These are phyloP conservation scores for Yarrowia yakushimensis DNA, from an alignment of 805 yeast genomes.

Conservation along the genomic window DNA sequence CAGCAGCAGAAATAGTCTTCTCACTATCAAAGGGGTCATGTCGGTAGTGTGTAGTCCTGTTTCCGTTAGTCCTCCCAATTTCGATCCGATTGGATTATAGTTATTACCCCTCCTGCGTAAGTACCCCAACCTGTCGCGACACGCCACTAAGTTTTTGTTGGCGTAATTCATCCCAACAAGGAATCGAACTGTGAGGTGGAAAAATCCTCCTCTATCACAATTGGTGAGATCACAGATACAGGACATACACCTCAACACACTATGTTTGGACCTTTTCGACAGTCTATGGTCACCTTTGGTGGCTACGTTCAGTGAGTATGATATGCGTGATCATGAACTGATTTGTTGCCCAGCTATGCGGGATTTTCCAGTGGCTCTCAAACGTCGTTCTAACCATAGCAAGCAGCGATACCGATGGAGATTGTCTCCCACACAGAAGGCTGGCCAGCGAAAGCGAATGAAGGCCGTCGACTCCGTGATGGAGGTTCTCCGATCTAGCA, in stretches of 20 bases:
- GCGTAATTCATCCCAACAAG: not conserved
- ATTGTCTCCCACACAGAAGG: slow-evolving; percentile 78
- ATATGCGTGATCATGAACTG: not conserved
- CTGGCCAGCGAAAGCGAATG: slow-evolving; percentile 80
- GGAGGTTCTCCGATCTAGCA: slow-evolving; percentile 55
- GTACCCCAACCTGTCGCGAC: not conserved
- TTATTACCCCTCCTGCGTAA: no score
- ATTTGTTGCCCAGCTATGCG: not conserved
- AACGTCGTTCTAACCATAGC: not conserved
- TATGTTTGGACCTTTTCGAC: slow-evolving; percentile 73
- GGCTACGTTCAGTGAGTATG: slow-evolving; percentile 66
- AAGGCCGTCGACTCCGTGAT: slow-evolving; percentile 76
- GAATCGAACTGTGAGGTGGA: not conserved
- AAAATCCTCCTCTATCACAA: not conserved
- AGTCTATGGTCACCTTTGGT: slow-evolving; percentile 55
- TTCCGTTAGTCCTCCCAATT: no score
- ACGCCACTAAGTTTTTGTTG: not conserved
- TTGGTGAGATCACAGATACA: not conserved
- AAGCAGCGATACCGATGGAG: slow-evolving; percentile 39
- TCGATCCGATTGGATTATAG: no score
- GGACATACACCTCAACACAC: not conserved
- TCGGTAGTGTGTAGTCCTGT: not conserved
- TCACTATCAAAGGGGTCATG: slow-evolving; percentile 12
- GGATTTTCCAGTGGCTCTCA: not conserved
- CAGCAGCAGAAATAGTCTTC: slow-evolving; percentile 9